These are phyloP conservation scores for Alternaria brassicae DNA, from an alignment of 2,329 filamentous ascomycete genomes.

Conservation along the genomic window DNA sequence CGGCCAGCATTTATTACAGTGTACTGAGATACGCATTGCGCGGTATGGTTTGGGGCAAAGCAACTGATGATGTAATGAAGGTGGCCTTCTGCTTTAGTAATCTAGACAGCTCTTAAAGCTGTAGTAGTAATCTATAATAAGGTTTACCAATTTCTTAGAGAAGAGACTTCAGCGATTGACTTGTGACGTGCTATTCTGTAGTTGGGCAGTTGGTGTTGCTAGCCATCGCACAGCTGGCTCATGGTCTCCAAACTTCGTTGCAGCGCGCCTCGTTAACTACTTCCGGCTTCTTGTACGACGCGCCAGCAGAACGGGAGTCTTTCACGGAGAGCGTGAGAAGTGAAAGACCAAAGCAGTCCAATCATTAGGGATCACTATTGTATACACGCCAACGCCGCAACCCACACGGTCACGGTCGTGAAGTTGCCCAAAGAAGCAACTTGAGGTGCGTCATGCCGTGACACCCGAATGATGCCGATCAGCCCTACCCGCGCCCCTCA, in stretches of 20 bases:
- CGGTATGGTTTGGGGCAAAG: background rate
- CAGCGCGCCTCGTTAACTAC: background rate
- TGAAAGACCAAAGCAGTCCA: background rate
- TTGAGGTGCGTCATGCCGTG: constrained; percentile 7
- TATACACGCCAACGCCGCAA: constrained; percentile 4
- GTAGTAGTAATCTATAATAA: background rate
- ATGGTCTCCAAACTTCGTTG: background rate
- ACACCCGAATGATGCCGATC: background rate
- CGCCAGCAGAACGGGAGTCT: background rate
- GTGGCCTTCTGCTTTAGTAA: background rate
- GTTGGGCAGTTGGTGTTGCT: background rate
- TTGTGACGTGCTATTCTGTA: background rate
- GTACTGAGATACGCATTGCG: background rate
- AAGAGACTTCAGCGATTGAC: background rate
- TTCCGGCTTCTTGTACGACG: background rate
- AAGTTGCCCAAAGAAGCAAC: constrained; percentile 1
- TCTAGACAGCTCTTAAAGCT: background rate
- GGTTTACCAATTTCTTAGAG: background rate
- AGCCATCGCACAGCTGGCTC: background rate
- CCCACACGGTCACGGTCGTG: background rate
- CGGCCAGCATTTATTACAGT: background rate
- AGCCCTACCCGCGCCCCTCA: constrained; percentile 8
- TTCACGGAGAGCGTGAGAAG: background rate
- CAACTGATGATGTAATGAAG: background rate
- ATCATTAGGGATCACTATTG: background rate